These are phyloP conservation scores for Avena eriantha DNA, from an alignment of 176 grass and related monocot species.

Conservation along the genomic window DNA sequence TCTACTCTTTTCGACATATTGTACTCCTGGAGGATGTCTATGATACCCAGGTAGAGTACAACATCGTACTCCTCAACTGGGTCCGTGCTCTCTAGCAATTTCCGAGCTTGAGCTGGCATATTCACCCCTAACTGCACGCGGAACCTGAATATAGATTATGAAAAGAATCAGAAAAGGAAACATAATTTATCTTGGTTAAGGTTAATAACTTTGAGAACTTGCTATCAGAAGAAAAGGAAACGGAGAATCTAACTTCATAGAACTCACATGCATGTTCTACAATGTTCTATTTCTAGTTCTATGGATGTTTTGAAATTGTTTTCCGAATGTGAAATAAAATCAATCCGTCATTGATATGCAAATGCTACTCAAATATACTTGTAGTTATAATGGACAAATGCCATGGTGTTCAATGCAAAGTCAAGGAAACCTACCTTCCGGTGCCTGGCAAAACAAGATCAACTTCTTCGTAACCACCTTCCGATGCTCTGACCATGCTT, in stretches of 20 bases:
- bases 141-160: conserved; percentile 63
- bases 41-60: conserved; percentile 95
- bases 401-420: neutral
- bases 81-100: conserved; percentile 52
- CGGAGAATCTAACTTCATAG: neutral
- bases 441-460: conserved; percentile 92
- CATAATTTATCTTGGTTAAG: neutral
- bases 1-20: conserved; percentile 86
- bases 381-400: neutral
- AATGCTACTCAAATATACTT: neutral
- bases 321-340: neutral
- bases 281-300: neutral
- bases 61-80: conserved; percentile 72
- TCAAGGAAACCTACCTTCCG: conserved; percentile 61
- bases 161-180: conserved; percentile 22
- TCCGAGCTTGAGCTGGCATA: conserved; percentile 87
- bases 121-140: conserved; percentile 94
- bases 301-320: neutral
- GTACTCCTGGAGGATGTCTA: conserved; percentile 93
- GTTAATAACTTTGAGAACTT: neutral
- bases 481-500: conserved; percentile 93
- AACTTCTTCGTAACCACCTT: conserved; percentile 93
- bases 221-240: too few species aligned
- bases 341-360: neutral
- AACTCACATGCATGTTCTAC: neutral